These are phyloP conservation scores for Parasitella parasitica DNA, from an alignment of 371 early-diverging fungal genomes.

Conservation along the genomic window DNA sequence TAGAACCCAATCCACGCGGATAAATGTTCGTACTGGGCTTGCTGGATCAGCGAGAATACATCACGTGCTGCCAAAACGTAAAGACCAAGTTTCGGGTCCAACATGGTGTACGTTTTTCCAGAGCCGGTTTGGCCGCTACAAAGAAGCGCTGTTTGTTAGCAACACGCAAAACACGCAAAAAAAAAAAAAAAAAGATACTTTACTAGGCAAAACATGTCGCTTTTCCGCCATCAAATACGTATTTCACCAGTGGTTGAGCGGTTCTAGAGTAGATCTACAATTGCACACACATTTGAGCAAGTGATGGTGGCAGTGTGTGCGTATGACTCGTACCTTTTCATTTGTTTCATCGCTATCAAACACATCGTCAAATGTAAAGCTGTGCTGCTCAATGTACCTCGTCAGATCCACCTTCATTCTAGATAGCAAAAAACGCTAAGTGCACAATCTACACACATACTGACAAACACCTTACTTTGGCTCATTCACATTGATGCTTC, in stretches of 20 bases:
- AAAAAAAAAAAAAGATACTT: neutral
- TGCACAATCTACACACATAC: neutral
- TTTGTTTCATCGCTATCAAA: conserved; percentile 83
- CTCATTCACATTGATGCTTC: conserved; percentile 79
- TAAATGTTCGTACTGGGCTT: conserved; percentile 73
- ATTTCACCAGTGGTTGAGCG: conserved; percentile 88
- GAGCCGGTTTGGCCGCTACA: conserved; percentile 92
- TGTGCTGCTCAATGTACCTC: conserved; percentile 90
- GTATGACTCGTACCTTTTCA: conserved; percentile 68
- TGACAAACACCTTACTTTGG: conserved; percentile 63
- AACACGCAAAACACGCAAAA: too few relatives aligned
- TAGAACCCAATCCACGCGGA: conserved; percentile 88
- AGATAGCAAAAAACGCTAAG: neutral
- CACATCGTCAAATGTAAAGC: conserved; percentile 93
- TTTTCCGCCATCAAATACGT: conserved; percentile 91
- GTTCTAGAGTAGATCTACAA: conserved; percentile 78
- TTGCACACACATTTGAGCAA: neutral
- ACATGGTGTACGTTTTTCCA: conserved; percentile 99
- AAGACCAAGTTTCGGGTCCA: conserved; percentile 81
- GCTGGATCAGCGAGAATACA: conserved; percentile 77
- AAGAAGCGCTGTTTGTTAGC: too few relatives aligned
- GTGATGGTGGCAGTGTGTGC: too few relatives aligned
- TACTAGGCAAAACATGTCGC: conserved; percentile 98
- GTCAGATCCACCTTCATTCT: conserved; percentile 93
- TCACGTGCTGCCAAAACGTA: conserved; percentile 93